Percentiles rank a stretch among this genome's conserved stretches.
These are phyloP conservation scores for Ulmus americana DNA, from an alignment of 331 rosid species.

Conservation along the genomic window DNA sequence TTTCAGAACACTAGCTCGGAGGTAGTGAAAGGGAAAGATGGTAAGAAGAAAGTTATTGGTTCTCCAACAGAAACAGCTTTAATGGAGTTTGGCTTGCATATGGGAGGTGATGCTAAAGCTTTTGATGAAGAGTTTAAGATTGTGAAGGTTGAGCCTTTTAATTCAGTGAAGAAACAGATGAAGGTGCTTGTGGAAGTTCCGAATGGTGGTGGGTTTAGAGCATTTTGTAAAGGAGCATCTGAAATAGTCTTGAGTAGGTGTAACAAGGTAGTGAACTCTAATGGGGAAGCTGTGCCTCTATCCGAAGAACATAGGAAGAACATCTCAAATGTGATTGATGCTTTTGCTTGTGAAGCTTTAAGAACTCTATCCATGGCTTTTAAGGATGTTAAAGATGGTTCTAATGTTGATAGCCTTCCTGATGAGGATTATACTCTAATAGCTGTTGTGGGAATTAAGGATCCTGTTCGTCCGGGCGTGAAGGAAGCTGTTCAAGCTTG, in stretches of 20 bases:
- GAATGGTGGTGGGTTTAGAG: constrained; percentile 33
- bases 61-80: constrained; percentile 80
- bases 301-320: constrained; percentile 43
- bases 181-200: constrained; percentile 63
- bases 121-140: constrained; percentile 43
- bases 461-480: constrained; percentile 84
- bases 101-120: constrained; percentile 47
- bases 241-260: constrained; percentile 62
- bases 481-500: constrained; percentile 79
- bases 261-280: constrained; percentile 46
- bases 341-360: constrained; percentile 65
- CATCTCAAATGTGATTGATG: constrained; percentile 46
- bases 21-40: constrained; percentile 53
- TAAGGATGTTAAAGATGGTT: constrained; percentile 40
- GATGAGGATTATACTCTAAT: constrained; percentile 57
- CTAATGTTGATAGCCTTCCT: constrained; percentile 36
- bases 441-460: constrained; percentile 76
- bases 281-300: constrained; percentile 48
- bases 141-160: constrained; percentile 70
- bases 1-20: constrained; percentile 72
- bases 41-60: constrained; percentile 49
- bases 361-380: constrained; percentile 74
- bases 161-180: constrained; percentile 66
- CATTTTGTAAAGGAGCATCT: constrained; percentile 85
- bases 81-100: constrained; percentile 59